Conservation (phyloP, 2,329 filamentous ascomycete species). For the Aspergillus sp. region DNA sequence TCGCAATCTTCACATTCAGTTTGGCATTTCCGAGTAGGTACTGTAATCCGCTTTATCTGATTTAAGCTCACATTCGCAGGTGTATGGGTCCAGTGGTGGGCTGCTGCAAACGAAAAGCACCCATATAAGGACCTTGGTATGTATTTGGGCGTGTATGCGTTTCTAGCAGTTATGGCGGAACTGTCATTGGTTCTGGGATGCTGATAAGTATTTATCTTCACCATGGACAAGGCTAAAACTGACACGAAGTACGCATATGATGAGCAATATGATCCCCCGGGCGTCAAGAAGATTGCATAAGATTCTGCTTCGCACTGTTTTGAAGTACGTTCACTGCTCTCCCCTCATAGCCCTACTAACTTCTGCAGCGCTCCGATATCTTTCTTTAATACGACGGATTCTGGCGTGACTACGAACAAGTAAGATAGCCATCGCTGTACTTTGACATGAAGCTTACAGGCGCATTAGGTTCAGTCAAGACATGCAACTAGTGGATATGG, state of each 20-base stretch:
- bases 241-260: not conserved
- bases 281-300: not conserved
- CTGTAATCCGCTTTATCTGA: not conserved
- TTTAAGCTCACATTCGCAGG: not conserved
- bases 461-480: slow-evolving; percentile 14
- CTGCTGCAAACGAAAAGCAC: not conserved
- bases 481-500: slow-evolving; percentile 20
- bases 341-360: not conserved
- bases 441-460: slow-evolving; percentile 9
- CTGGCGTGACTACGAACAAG: not conserved
- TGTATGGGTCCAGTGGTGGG: slow-evolving; percentile 2
- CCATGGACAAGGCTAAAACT: no score
- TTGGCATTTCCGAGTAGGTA: slow-evolving; percentile 7
- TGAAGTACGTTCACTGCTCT: not conserved
- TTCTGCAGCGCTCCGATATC: slow-evolving; percentile 13
- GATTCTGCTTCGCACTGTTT: not conserved
- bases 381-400: slow-evolving; percentile 16
- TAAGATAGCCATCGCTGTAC: not conserved
- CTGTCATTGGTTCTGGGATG: not conserved
- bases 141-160: not conserved
- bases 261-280: not conserved
- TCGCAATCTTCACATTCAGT: not conserved
- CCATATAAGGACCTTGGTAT: not conserved
- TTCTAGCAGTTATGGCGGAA: not conserved
- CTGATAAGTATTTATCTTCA: not conserved